Evolutionary conservation across 345 rosid species (phyloP).

Genomic region (Gossypium ekmanianum): DNA sequence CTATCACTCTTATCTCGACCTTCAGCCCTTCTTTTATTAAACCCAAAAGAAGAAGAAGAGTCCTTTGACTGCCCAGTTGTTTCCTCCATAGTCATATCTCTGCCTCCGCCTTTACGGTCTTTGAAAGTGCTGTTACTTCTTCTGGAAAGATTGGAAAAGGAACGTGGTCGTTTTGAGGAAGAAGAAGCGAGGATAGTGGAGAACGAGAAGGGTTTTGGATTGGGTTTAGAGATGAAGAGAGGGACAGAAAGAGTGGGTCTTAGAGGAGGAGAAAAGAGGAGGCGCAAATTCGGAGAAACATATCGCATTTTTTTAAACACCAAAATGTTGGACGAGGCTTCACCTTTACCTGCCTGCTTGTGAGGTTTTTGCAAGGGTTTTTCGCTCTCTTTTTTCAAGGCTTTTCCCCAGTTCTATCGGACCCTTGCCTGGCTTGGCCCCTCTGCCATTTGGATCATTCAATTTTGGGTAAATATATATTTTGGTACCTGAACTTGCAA

Average conservation of each 20-base stretch:
- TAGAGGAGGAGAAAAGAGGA: conserved; percentile 36
- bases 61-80: conserved; percentile 14
- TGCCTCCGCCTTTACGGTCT: conserved; percentile 27
- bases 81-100: conserved; percentile 39
- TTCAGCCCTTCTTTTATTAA: conserved; percentile 79
- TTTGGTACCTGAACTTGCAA: no score
- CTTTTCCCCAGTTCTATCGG: not conserved
- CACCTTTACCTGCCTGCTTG: not conserved
- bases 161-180: conserved; percentile 36
- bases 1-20: conserved; percentile 56
- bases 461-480: no score
- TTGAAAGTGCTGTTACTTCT: conserved; percentile 35
- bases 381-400: not conserved
- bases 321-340: not conserved
- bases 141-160: conserved; percentile 31
- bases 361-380: conserved; percentile 11
- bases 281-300: conserved; percentile 37
- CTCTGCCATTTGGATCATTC: no score
- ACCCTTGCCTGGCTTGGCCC: not conserved
- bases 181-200: conserved; percentile 34
- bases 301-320: conserved; percentile 34
- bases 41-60: conserved; percentile 43
- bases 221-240: conserved; percentile 30
- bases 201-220: conserved; percentile 26
- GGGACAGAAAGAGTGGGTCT: conserved; percentile 33